Evolutionary conservation across 169 alveolate species (phyloP), one percentile per base, ranked within the genome.

Genomic region (Nephromyces sp.): DNA sequence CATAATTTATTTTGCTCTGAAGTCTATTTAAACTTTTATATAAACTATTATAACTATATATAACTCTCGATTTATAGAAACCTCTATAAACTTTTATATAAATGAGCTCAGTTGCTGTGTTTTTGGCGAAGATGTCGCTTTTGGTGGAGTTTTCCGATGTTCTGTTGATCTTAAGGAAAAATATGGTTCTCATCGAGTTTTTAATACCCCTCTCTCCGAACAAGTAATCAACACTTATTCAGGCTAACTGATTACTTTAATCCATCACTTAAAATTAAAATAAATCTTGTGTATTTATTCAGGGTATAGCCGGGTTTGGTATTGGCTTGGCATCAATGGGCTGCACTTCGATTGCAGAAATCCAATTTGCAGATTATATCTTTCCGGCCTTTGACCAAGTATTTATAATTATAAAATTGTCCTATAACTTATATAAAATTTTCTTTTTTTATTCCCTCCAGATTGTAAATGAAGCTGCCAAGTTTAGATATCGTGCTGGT

Each of bases 61-160:
- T n/a, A n/a, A n/a, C n/a, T n/a, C n/a, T n/a, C n/a, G n/a, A n/a
- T n/a, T n/a, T n/a, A n/a, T n/a, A n/a, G n/a, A n/a, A n/a, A n/a
- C n/a, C n/a, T n/a, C n/a, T n/a, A n/a, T n/a, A n/a, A n/a, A n/a
- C n/a, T n/a, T n/a, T n/a, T n/a, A n/a, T n/a, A n/a, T n/a, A n/a
- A n/a, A n/a, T n/a, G n/a, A n/a, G 6, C 27, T 24, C 68, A 76
- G 82, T n/a, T 80, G 79, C 6, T 78, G 78, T 67, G 81, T 95
- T 30, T 93, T 95, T 79, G 99, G 99, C 63, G 99, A 95, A 80
- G 99, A 95, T 80, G 98, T 95, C 32, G 97, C 97, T 24, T 95
- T 95, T 78, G 99, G 99, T n/a, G 99, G 99, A 0, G 99, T 95
- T 3, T 95, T 95, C 84, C 89, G 99, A 63, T 92, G 97, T 85